Evolutionary conservation across 2,329 filamentous ascomycete species (phyloP), one percentile per base, ranked within the genome.

Genomic region (Teratosphaeria destructans): DNA sequence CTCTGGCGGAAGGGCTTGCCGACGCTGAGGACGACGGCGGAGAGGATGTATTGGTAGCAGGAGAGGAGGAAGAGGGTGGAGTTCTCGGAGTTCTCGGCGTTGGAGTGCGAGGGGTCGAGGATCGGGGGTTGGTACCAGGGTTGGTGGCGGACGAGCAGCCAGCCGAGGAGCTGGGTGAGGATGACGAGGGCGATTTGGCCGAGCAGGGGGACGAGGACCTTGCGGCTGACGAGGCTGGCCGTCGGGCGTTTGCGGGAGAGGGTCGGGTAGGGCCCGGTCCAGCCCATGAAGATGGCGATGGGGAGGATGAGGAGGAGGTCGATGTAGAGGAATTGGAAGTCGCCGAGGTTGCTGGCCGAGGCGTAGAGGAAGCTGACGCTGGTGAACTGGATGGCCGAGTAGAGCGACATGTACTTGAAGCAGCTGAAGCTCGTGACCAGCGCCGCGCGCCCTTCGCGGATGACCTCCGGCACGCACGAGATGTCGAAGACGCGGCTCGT

Each of bases 351-450:
- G 8, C 90, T 95, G 11, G 89, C 95, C 7, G 86, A 91, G 6
- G 91, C 89, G 74, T 99, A 99, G 16, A 99, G 81, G 72, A 99
- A 96, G 80, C 89, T 95, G 70, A 99, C 95, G 0, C 90, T 90
- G 7, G 90, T 95, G 78, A 99, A 99, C 74, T 99, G 94, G 65
- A 99, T 99, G n/a, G 94, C 93, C 2, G 92, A 97, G 78, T 99
- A 99, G 65, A 99, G 77, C 68, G 89, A 95, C 95, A 99, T 99
- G 76, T 95, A 99, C 78, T 97, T 99, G 82, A 99, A 99, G 78
- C 94, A 99, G 77, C 90, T 95, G 78, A 99, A 99, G 74, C 91
- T 96, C 12, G 94, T 99, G n/a, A 97, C 92, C 37, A 99, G 81
- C 37, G 95, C 90, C 23, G 93, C 93, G 63, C 95, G 86, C 23